Percentiles rank a stretch among this genome's conserved stretches.
phyloP scores from a whole-genome alignment of 1,139 yeast species.

The Magnusiomyces fungicola region DNA sequence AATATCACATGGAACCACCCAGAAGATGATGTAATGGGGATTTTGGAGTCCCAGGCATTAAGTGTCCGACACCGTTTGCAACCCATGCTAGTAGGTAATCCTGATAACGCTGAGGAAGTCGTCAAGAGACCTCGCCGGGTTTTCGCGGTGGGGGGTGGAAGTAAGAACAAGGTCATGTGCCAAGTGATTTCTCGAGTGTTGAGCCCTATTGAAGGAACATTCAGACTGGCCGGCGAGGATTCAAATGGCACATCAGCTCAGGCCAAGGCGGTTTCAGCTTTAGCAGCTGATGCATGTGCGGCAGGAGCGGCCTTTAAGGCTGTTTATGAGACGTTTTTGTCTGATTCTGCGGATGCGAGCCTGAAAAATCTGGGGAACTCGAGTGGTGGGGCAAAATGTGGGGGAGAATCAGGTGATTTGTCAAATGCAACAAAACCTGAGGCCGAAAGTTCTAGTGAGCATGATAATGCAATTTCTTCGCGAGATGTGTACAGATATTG shows the following conservation, averaged over 20 bases:
- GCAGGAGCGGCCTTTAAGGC: constrained; percentile 92
- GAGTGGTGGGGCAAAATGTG: no score
- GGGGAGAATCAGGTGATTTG: no score
- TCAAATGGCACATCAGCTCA: constrained; percentile 46
- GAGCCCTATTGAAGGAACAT: constrained; percentile 58
- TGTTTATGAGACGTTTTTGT: constrained; percentile 39
- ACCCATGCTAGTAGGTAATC: constrained; percentile 47
- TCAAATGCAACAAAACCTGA: no score
- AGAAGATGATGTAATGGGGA: constrained; percentile 66
- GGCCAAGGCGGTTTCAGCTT: background rate
- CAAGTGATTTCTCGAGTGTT: constrained; percentile 62
- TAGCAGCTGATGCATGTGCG: constrained; percentile 73
- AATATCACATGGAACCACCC: constrained; percentile 34
- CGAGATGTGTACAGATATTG: background rate
- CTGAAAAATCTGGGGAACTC: no score
- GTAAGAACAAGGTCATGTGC: constrained; percentile 62
- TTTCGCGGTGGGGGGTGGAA: constrained; percentile 85
- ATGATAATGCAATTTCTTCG: background rate
- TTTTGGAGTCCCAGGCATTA: constrained; percentile 80
- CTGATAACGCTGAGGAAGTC: constrained; percentile 17
- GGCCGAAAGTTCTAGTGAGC: no score
- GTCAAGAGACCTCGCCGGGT: constrained; percentile 54
- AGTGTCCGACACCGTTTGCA: constrained; percentile 76
- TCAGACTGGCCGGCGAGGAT: constrained; percentile 37
- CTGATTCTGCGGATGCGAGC: no score